Evolutionary conservation across 306 rosid species (phyloP).

Genomic region (Medicago arabica): DNA sequence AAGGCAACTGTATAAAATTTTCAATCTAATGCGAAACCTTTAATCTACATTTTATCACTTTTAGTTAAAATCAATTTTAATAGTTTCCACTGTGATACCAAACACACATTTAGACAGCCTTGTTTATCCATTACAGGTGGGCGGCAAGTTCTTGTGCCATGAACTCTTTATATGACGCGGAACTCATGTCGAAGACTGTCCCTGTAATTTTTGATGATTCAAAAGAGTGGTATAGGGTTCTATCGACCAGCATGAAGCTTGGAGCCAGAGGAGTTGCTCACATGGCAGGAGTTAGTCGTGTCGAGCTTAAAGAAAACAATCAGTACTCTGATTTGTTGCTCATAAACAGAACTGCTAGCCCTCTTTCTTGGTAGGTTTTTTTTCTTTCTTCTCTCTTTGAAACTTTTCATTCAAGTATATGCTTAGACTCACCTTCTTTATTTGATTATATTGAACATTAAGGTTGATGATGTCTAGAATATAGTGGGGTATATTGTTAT

Average conservation of each 20-base stretch:
- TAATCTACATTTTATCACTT: background rate
- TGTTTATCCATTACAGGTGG: slow-evolving; percentile 67
- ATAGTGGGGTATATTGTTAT: slow-evolving; percentile 24
- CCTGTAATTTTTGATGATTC: slow-evolving; percentile 92
- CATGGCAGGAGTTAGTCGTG: slow-evolving; percentile 64
- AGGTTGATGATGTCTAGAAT: slow-evolving; percentile 12
- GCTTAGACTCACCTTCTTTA: slow-evolving; percentile 17
- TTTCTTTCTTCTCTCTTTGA: background rate
- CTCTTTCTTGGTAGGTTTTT: slow-evolving; percentile 73
- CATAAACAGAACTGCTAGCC: slow-evolving; percentile 92
- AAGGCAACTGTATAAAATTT: background rate
- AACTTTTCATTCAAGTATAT: background rate
- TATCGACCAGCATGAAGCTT: slow-evolving; percentile 77
- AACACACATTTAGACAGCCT: slow-evolving; percentile 19
- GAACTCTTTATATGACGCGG: slow-evolving; percentile 83
- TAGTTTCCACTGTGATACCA: background rate
- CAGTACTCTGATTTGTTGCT: slow-evolving; percentile 75
- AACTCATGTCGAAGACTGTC: slow-evolving; percentile 71
- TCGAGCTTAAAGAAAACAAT: slow-evolving; percentile 64
- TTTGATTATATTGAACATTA: slow-evolving; percentile 23
- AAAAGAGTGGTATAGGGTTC: slow-evolving; percentile 78
- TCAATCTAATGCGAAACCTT: background rate
- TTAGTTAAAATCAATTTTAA: background rate
- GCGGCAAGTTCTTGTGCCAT: slow-evolving; percentile 78
- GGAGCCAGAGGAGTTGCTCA: slow-evolving; percentile 77